Evolutionary conservation across 345 rosid species (phyloP), one percentile per base, ranked within the genome.

Genomic region (Adansonia digitata): DNA sequence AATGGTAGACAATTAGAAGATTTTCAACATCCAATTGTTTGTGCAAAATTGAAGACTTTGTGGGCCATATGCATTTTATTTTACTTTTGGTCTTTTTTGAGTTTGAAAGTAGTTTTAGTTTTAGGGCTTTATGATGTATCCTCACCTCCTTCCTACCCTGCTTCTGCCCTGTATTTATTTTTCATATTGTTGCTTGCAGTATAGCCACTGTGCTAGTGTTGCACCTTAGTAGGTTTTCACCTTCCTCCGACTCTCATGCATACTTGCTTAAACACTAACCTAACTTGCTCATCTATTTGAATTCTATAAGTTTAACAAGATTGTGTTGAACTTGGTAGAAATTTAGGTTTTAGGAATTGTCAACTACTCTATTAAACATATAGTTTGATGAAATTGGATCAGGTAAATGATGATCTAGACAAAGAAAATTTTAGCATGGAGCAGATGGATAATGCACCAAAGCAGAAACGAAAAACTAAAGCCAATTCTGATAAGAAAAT

Each of bases 351-450:
- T 26, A 68, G 7, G 55, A 27, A 29, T 46, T 69, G 57, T 17
- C 8, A 31, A 31, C 73, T 49, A 42, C 53, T 59, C 8, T 57
- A 26, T 14, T 72, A 18, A 69, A 31, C 27, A n/a, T 48, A 35
- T 71, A 34, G 11, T 78, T 69, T 66, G 29, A 49, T 76, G 31
- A 27, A 35, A 42, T 67, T 77, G 60, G 56, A 73, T 79, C 83
- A 91, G 98, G 83, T 79, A 53, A 79, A 60, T 37, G 86, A 90
- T 79, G 84, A 77, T 72, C 81, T 81, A 39, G 82, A 88, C 45
- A 89, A 84, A 80, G 97, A 87, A 69, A 79, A 85, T 84, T 77
- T 79, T 63, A 68, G 85, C 74, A 26, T 80, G 62, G 88, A 85
- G 82, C 80, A 83, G 75, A 76, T 63, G 75, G 66, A 77, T 52